phyloP scores from a whole-genome alignment of 352 stramenopile species.

The Globisporangium takayamanum region DNA sequence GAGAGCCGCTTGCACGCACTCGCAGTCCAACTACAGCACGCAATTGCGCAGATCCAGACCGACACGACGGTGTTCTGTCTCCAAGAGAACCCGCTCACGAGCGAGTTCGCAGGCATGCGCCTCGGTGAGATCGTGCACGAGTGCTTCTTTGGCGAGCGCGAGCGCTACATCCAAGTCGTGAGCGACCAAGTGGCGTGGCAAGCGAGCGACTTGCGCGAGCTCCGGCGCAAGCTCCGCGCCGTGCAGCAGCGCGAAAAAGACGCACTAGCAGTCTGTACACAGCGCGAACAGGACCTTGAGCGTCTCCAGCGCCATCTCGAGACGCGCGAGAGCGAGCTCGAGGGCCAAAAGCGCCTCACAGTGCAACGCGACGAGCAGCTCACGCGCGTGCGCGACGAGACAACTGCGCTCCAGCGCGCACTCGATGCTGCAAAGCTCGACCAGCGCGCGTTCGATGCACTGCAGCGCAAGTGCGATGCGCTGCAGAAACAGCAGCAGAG shows the following conservation, averaged over 20 bases:
- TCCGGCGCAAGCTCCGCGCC: slow-evolving; percentile 35
- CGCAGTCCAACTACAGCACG: slow-evolving; percentile 39
- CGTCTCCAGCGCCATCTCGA: slow-evolving; percentile 37
- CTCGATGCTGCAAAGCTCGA: slow-evolving; percentile 23
- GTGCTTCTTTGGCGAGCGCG: slow-evolving; percentile 57
- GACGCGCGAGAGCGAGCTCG: slow-evolving; percentile 31
- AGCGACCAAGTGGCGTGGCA: slow-evolving; percentile 69
- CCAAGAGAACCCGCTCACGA: slow-evolving; percentile 56
- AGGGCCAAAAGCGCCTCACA: slow-evolving; percentile 30
- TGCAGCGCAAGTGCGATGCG: slow-evolving; percentile 34
- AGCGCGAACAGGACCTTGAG: slow-evolving; percentile 35
- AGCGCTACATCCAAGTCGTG: slow-evolving; percentile 68
- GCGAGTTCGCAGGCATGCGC: slow-evolving; percentile 50
- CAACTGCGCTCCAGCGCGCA: slow-evolving; percentile 26
- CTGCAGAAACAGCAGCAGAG: slow-evolving; percentile 27
- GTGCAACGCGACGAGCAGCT: slow-evolving; percentile 19
- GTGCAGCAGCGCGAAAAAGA: slow-evolving; percentile 32
- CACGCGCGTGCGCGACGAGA: slow-evolving; percentile 24
- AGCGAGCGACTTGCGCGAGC: slow-evolving; percentile 50
- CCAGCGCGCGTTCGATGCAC: slow-evolving; percentile 23
- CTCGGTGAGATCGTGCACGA: slow-evolving; percentile 64
- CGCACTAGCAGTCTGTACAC: slow-evolving; percentile 35
- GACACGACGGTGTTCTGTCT: slow-evolving; percentile 59
- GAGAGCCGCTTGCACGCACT: slow-evolving; percentile 62
- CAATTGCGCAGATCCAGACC: slow-evolving; percentile 43